A percentile compares a stretch with the other conserved stretches of the same genome.
These are phyloP conservation scores for Russula brevipes DNA, from an alignment of 768 basidiomycete genomes.

Conservation along the genomic window DNA sequence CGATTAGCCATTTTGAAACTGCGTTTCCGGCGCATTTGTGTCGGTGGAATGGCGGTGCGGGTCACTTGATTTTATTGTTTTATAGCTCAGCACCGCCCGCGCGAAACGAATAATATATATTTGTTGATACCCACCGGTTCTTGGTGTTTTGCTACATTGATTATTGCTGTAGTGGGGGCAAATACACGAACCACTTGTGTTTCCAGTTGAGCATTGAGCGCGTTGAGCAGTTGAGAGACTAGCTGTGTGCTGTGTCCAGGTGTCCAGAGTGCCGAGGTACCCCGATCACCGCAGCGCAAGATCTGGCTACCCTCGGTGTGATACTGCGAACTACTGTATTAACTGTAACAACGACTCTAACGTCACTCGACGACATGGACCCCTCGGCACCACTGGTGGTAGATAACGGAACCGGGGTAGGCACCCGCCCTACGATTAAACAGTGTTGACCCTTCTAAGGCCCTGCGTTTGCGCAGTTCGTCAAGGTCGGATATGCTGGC, in stretches of 20 bases:
- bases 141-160: background rate
- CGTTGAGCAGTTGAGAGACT: too few relatives aligned
- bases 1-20: background rate
- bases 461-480: constrained; percentile 40
- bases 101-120: background rate
- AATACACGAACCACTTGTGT: background rate
- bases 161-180: constrained; percentile 1
- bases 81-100: background rate
- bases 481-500: constrained; percentile 60
- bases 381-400: constrained; percentile 46
- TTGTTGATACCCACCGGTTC: constrained; percentile 8
- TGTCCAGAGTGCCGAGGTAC: too few relatives aligned
- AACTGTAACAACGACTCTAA: constrained; percentile 3
- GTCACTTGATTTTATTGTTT: constrained; percentile 3
- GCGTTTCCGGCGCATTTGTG: constrained; percentile 3
- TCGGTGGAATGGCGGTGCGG: background rate
- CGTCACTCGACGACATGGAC: constrained; percentile 30
- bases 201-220: too few relatives aligned
- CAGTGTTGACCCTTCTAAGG: background rate
- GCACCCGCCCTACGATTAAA: constrained; percentile 20
- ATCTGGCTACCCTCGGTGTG: too few relatives aligned
- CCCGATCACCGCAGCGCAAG: too few relatives aligned
- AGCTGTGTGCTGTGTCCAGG: too few relatives aligned
- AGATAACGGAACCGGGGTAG: constrained; percentile 62
- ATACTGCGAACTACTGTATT: too few relatives aligned